Percentiles rank a stretch among this genome's conserved stretches.
These are phyloP conservation scores for Mycena capillaripes DNA, from an alignment of 768 basidiomycete genomes.

Conservation along the genomic window DNA sequence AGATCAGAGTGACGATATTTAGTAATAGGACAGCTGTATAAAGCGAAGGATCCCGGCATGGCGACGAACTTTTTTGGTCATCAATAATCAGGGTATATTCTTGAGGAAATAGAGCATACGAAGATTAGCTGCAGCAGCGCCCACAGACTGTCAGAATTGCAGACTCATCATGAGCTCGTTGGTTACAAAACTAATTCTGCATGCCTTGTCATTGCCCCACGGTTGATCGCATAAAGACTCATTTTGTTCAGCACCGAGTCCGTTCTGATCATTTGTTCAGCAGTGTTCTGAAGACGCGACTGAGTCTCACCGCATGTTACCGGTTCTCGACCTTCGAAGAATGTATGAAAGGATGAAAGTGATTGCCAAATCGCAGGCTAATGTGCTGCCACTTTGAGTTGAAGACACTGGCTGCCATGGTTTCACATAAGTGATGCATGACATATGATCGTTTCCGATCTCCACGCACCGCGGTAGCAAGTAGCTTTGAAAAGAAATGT, in stretches of 20 bases:
- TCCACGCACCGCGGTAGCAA: neutral
- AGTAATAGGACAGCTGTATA: neutral
- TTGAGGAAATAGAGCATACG: neutral
- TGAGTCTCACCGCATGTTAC: neutral
- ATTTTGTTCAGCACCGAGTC: conserved; percentile 1
- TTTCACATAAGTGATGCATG: neutral
- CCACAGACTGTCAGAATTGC: neutral
- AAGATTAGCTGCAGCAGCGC: neutral
- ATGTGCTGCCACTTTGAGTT: neutral
- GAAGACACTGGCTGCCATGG: conserved; percentile 4
- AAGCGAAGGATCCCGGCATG: neutral
- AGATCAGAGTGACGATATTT: neutral
- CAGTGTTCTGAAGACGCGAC: neutral
- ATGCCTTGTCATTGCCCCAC: conserved; percentile 1
- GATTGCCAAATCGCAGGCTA: conserved; percentile 3
- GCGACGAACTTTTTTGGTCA: neutral
- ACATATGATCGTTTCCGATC: neutral
- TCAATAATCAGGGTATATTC: neutral
- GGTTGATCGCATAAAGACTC: conserved; percentile 1
- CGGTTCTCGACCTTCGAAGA: neutral
- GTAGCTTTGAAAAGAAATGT: neutral
- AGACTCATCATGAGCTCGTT: neutral
- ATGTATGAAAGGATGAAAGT: neutral
- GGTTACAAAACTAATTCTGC: neutral
- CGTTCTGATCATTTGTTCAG: neutral